Evolutionary conservation across 2,329 filamentous ascomycete species (phyloP).

Genomic region (Zymoseptoria tritici): DNA sequence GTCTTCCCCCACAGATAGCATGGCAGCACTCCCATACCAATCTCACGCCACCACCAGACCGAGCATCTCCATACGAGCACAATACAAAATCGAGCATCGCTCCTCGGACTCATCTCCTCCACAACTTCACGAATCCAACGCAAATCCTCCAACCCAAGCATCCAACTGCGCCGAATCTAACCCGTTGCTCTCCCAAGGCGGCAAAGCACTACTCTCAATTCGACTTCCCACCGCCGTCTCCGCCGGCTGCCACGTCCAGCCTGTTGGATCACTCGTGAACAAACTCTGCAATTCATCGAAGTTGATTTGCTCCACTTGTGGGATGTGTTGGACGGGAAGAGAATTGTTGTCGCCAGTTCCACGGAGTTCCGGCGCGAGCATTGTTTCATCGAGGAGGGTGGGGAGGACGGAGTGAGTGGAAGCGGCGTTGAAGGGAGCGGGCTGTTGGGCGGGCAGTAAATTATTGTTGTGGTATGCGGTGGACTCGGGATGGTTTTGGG

Average conservation of each 20-base stretch:
- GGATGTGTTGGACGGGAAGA: background rate
- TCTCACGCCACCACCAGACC: background rate
- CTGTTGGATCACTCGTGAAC: conserved; percentile 20
- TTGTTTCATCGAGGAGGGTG: background rate
- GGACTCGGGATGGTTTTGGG: background rate
- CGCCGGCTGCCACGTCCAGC: conserved; percentile 22
- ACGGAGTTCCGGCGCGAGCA: conserved; percentile 12
- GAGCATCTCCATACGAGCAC: background rate
- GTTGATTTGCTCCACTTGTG: conserved; percentile 13
- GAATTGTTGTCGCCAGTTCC: background rate
- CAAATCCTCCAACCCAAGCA: conserved; percentile 18
- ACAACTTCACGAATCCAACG: conserved; percentile 9
- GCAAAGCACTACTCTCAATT: conserved; percentile 16
- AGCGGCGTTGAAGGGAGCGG: background rate
- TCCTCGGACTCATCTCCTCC: no score
- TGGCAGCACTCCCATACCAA: no score
- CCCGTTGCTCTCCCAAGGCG: conserved; percentile 18
- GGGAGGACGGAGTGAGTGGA: background rate
- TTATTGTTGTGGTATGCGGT: background rate
- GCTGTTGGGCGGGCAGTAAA: background rate
- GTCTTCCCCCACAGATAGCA: no score
- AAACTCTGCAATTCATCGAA: conserved; percentile 20
- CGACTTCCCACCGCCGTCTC: conserved; percentile 19
- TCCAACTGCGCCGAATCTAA: conserved; percentile 18
- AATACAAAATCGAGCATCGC: no score